A percentile compares a stretch with the other conserved stretches of the same genome.
phyloP scores from a whole-genome alignment of 2,329 filamentous ascomycete genomes.

The Arthrobotrys sphaeroides region DNA sequence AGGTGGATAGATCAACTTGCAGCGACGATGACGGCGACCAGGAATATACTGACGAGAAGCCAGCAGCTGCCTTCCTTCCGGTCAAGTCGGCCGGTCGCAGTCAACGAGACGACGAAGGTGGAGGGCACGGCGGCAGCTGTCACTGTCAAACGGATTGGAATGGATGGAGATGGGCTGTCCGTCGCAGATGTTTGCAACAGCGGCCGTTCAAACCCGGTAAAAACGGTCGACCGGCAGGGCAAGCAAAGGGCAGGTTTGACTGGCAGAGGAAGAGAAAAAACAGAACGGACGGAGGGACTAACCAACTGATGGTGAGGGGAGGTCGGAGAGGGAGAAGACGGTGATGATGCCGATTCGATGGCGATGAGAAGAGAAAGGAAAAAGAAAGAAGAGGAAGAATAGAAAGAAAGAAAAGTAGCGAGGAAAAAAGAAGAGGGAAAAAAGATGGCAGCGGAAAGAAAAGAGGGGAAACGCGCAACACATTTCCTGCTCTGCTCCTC shows the following conservation, averaged over 20 bases:
- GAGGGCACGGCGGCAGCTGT: constrained; percentile 6
- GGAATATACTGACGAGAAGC: too few relatives aligned
- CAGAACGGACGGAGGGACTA: not conserved
- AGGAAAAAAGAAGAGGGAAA: not conserved
- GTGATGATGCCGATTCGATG: not conserved
- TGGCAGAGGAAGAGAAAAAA: not conserved
- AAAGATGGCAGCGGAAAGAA: not conserved
- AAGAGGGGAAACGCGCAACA: constrained; percentile 6
- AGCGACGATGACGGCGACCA: too few relatives aligned
- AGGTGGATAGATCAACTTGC: too few relatives aligned
- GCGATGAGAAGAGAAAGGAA: not conserved
- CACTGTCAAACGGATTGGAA: not conserved
- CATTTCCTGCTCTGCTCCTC: not conserved
- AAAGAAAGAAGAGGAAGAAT: not conserved
- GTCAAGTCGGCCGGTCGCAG: not conserved
- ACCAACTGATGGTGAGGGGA: not conserved
- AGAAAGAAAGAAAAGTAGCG: not conserved
- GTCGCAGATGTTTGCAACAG: not conserved
- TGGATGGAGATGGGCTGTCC: not conserved
- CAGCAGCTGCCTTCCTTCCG: not conserved
- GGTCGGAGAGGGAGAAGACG: not conserved
- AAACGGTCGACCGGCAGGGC: not conserved
- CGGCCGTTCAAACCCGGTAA: constrained; percentile 25
- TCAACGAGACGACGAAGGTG: too few relatives aligned
- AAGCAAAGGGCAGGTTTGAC: constrained; percentile 1